Base-by-base conservation (phyloP, 257 asterid species). In the Thymus quinquecostatus region DNA sequence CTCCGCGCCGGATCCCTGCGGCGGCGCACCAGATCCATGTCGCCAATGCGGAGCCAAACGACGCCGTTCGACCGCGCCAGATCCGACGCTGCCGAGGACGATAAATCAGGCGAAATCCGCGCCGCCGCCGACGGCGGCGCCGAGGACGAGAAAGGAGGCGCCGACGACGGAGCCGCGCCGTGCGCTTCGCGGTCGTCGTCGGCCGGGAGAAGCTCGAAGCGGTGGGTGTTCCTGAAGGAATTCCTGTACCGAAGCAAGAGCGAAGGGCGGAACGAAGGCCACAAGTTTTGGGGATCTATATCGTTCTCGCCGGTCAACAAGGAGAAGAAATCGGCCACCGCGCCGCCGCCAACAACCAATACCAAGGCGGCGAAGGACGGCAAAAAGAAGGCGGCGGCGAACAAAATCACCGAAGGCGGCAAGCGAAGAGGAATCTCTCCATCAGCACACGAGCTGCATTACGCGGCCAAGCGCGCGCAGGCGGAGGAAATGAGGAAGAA, bases 371-470 rank as follows among this genome's bases (percentile, higher is more conserved):
- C 2, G 34, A 83, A 76, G 10, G 82, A 10, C 8, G 49, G 63
- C 77, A 85, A 83, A 77, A 86, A 74, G 84, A 82, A 74, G 60
- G 70, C 77, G 13, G 70, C 77, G 13, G 82, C 29, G 30, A 79
- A 62, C n/a, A 82, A 78, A 40, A 64, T 41, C 21, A 21, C 21
- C 4, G 41, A 74, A 10, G 58, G 54, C 5, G 85, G 88, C 9
- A 89, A 86, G 65, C 78, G 91, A 54, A 83, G 89, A 75, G 80
- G 75, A 2, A 75, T 70, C 1, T 13, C 85, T 4, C 83, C 77
- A 28, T 92, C 97, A 3, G 84, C 98, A n/a, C 98, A 92, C n/a
- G 97, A 92, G 55, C n/a, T 88, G 78, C 96, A 86, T 71, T 90
- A 90, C 85, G 86, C 92, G 0, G 78, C 88, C 8, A 85, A 90